These are phyloP conservation scores for Trichoderma brevicompactum DNA, from an alignment of 2,329 filamentous ascomycete species.

Conservation along the genomic window DNA sequence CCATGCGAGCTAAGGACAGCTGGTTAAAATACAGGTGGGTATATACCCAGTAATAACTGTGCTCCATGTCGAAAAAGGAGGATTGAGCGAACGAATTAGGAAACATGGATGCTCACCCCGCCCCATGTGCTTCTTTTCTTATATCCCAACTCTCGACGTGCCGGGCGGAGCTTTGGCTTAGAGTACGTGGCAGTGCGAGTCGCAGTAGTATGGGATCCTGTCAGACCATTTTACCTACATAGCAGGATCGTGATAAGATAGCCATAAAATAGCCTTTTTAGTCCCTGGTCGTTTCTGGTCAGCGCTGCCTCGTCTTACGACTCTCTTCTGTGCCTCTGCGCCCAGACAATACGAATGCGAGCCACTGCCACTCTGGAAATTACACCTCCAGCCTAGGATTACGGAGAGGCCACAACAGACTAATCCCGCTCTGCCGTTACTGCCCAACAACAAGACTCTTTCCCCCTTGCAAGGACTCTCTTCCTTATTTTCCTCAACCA, in stretches of 20 bases:
- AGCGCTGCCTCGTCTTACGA: slow-evolving; percentile 8
- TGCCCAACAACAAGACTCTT: background rate
- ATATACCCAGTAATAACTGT: too few relatives aligned
- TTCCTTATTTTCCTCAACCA: background rate
- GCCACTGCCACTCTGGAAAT: slow-evolving; percentile 14
- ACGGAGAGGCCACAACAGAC: too few relatives aligned
- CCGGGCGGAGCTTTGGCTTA: background rate
- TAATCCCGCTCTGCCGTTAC: background rate
- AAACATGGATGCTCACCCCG: background rate
- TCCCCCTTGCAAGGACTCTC: background rate
- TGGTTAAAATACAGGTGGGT: too few relatives aligned
- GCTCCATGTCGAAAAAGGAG: background rate
- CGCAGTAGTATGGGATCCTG: background rate
- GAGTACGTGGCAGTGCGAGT: background rate
- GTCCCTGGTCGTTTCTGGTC: background rate
- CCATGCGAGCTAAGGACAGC: too few relatives aligned
- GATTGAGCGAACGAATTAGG: background rate
- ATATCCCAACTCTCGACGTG: background rate
- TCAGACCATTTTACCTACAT: background rate
- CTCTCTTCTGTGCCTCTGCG: background rate
- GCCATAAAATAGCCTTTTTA: background rate
- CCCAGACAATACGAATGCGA: slow-evolving; percentile 11
- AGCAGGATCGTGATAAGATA: slow-evolving; percentile 17
- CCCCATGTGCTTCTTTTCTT: background rate
- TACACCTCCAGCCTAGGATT: background rate